Evolutionary conservation across 2,329 filamentous ascomycete genomes (phyloP).

Genomic region (Curvularia sp.): DNA sequence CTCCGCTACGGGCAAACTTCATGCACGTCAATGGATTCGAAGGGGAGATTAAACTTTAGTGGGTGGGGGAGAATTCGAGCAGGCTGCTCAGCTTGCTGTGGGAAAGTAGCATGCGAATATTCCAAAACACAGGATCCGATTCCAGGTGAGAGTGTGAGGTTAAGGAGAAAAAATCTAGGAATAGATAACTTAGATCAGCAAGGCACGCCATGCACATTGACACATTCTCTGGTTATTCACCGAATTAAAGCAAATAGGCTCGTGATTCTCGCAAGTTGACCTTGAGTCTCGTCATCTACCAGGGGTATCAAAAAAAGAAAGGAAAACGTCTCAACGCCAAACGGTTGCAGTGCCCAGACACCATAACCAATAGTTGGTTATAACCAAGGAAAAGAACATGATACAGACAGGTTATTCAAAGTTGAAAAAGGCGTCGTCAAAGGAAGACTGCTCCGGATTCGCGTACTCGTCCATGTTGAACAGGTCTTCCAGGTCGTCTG

Average conservation of each 20-base stretch:
- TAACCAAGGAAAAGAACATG: not conserved
- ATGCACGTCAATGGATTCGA: conserved; percentile 64
- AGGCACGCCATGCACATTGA: not conserved
- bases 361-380: not conserved
- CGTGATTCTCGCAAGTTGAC: not conserved
- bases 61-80: not conserved
- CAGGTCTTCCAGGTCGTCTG: conserved; percentile 46
- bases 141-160: not conserved
- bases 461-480: conserved; percentile 48
- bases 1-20: conserved; percentile 91
- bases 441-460: conserved; percentile 45
- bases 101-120: not conserved
- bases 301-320: conserved; percentile 11
- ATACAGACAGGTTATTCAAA: conserved; percentile 29
- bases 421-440: conserved; percentile 52
- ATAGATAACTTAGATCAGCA: not conserved
- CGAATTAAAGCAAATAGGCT: not conserved
- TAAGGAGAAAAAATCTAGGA: not conserved
- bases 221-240: not conserved
- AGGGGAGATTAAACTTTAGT: conserved; percentile 43
- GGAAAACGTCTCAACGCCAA: not conserved
- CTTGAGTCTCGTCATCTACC: not conserved
- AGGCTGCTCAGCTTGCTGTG: not conserved
- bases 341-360: not conserved
- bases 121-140: too few relatives aligned